phyloP scores from a whole-genome alignment of 2,329 filamentous ascomycete genomes.

The Botrytis porri region DNA sequence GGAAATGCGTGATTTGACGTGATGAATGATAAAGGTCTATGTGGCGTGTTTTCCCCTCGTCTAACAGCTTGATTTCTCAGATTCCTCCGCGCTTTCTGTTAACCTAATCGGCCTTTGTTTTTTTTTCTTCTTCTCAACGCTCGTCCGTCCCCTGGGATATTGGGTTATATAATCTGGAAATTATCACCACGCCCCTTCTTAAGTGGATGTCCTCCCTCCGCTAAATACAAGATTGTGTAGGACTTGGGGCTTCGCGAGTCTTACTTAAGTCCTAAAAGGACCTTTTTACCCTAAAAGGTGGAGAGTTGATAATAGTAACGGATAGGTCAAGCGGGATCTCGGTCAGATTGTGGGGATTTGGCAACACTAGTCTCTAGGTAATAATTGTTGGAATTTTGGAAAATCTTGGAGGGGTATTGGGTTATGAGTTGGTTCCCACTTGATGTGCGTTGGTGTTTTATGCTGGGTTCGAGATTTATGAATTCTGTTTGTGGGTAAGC shows the following conservation, averaged over 20 bases:
- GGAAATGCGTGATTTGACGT: neutral
- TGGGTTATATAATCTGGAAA: neutral
- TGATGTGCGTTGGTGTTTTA: neutral
- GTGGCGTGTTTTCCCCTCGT: neutral
- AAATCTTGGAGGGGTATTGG: constrained; percentile 9
- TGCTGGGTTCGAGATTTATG: neutral
- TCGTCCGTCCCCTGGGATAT: neutral
- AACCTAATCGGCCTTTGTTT: neutral
- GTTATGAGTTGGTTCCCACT: neutral
- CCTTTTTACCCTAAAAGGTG: constrained; percentile 1
- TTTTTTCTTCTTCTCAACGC: neutral
- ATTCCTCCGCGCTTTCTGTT: neutral
- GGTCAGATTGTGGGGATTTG: constrained; percentile 14
- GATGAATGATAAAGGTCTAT: neutral
- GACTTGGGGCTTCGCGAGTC: neutral
- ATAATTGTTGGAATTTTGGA: constrained; percentile 4
- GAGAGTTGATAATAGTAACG: neutral
- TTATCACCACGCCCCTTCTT: neutral
- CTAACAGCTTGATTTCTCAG: neutral
- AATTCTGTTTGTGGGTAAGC: neutral
- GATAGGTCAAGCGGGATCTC: constrained; percentile 9
- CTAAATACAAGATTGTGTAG: neutral
- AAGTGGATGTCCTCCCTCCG: constrained; percentile 1
- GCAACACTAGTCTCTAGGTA: neutral
- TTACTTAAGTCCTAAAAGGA: neutral